These are phyloP conservation scores for Puccinia brachypodii DNA, from an alignment of 1,284 basidiomycete species.

Conservation along the genomic window DNA sequence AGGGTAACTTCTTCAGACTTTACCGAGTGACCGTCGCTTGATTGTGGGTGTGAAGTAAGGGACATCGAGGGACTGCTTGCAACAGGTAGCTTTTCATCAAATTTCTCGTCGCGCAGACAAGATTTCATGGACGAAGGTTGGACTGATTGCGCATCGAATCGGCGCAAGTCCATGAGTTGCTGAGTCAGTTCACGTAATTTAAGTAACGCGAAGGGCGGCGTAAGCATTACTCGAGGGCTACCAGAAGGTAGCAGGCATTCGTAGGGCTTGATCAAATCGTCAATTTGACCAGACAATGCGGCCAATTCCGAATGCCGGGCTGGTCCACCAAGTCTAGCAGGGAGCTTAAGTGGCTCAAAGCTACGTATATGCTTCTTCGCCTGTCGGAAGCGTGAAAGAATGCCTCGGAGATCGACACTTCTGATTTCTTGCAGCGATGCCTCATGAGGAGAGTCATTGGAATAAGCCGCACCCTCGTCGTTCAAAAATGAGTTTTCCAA, in stretches of 20 bases:
- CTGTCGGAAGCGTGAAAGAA: slow-evolving; percentile 37
- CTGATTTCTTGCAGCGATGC: background rate
- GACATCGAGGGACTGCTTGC: background rate
- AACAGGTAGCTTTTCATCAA: background rate
- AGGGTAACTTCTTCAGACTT: slow-evolving; percentile 10
- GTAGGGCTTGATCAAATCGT: slow-evolving; percentile 75
- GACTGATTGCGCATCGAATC: background rate
- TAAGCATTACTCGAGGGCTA: slow-evolving; percentile 82
- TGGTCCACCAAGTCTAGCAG: slow-evolving; percentile 6
- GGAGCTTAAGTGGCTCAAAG: background rate
- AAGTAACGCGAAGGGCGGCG: slow-evolving; percentile 77
- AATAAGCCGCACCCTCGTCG: slow-evolving; percentile 64
- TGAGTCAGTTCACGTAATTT: slow-evolving; percentile 38
- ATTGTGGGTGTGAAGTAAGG: background rate
- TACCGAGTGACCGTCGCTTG: slow-evolving; percentile 10
- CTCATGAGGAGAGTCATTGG: slow-evolving; percentile 6
- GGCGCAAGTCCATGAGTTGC: background rate
- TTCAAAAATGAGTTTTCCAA: slow-evolving; percentile 93
- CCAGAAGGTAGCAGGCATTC: slow-evolving; percentile 80
- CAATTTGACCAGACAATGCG: slow-evolving; percentile 50
- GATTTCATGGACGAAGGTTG: background rate
- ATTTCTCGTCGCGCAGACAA: background rate
- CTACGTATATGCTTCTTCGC: slow-evolving; percentile 29
- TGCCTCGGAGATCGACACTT: slow-evolving; percentile 4
- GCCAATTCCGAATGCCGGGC: slow-evolving; percentile 4